Conservation (phyloP, 2,329 filamentous ascomycete species). For the Hysterium pulicare region DNA sequence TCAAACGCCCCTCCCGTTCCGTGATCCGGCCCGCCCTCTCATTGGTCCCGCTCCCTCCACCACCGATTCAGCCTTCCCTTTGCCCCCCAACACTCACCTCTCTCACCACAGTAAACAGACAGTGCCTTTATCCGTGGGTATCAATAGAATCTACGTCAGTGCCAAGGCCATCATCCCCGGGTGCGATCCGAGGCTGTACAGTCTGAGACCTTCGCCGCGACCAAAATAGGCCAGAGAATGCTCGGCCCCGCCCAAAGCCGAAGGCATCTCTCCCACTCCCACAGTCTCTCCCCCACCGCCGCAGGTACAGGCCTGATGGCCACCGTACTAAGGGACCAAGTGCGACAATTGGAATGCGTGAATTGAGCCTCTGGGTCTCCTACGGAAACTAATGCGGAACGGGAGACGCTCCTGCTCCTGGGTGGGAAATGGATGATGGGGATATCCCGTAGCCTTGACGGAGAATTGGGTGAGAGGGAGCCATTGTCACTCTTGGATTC, state of each 20-base stretch:
- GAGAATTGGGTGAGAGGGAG: too few relatives aligned
- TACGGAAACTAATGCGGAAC: background rate
- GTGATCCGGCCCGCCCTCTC: background rate
- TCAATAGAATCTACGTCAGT: background rate
- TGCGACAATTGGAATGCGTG: too few relatives aligned
- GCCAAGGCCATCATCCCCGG: background rate
- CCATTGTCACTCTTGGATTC: too few relatives aligned
- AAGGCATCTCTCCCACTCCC: background rate
- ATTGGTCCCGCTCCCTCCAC: constrained; percentile 1
- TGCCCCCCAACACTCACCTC: background rate
- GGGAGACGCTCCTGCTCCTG: too few relatives aligned
- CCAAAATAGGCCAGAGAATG: background rate
- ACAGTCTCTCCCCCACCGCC: too few relatives aligned
- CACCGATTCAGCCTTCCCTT: background rate
- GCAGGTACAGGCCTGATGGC: too few relatives aligned
- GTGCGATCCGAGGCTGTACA: background rate
- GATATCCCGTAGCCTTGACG: too few relatives aligned
- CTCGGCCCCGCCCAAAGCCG: constrained; percentile 5
- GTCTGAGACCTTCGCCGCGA: constrained; percentile 2
- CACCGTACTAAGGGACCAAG: too few relatives aligned
- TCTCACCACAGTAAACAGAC: background rate
- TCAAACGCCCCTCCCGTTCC: background rate
- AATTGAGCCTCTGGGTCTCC: background rate
- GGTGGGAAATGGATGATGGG: too few relatives aligned
- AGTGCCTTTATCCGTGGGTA: background rate